Conservation (phyloP, 768 basidiomycete species). For the Russula emetica region DNA sequence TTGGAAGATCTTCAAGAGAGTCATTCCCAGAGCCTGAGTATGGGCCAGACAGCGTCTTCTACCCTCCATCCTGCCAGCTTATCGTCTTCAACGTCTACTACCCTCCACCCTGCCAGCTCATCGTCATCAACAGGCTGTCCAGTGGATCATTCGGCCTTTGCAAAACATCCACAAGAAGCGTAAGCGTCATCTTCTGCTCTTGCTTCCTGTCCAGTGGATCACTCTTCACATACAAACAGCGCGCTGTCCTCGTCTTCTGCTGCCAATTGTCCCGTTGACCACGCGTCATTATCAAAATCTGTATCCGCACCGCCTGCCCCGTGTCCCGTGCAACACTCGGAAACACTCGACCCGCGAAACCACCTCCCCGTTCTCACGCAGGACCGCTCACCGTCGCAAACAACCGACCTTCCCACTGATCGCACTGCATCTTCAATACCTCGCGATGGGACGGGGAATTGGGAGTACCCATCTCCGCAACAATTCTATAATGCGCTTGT, state of each 20-base stretch:
- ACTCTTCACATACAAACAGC: constrained; percentile 16
- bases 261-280: constrained; percentile 41
- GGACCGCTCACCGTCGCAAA: constrained; percentile 54
- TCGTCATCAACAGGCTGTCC: too few species aligned
- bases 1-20: too few species aligned
- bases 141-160: too few species aligned
- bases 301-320: constrained; percentile 36
- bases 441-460: constrained; percentile 52
- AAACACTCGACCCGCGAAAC: constrained; percentile 63
- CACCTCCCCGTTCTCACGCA: constrained; percentile 87
- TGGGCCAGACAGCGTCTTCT: too few species aligned
- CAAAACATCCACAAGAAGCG: too few species aligned
- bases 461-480: constrained; percentile 98
- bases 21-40: too few species aligned
- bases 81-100: too few species aligned
- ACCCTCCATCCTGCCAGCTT: too few species aligned
- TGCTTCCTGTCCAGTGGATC: constrained; percentile 24
- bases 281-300: constrained; percentile 27
- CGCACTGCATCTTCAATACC: constrained; percentile 85
- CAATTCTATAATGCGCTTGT: constrained; percentile 98
- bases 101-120: too few species aligned
- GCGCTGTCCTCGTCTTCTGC: constrained; percentile 27
- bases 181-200: too few species aligned
- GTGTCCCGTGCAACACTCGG: constrained; percentile 65
- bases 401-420: constrained; percentile 58